phyloP scores from a whole-genome alignment of 2,329 filamentous ascomycete species.

The Diaporthe velutina region DNA sequence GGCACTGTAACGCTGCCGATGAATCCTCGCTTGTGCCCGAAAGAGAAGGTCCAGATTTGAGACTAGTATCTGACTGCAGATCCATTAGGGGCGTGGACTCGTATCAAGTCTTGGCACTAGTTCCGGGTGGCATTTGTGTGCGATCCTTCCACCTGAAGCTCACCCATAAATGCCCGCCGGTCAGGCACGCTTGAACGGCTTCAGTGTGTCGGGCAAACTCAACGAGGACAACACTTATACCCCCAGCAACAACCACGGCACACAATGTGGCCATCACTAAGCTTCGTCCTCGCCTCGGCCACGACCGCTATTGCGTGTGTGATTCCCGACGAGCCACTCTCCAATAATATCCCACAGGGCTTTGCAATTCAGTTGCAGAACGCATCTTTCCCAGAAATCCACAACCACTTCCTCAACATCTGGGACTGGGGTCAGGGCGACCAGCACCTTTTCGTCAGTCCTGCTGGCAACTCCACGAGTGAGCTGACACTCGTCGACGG shows the following conservation, averaged over 20 bases:
- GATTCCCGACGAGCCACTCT: slow-evolving; percentile 46
- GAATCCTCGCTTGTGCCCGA: neutral
- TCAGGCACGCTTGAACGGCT: neutral
- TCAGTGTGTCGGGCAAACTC: neutral
- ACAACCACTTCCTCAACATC: slow-evolving; percentile 53
- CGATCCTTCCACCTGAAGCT: slow-evolving; percentile 8
- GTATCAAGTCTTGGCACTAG: slow-evolving; percentile 17
- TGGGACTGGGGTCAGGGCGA: slow-evolving; percentile 55
- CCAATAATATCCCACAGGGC: slow-evolving; percentile 50
- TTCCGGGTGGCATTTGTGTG: slow-evolving; percentile 1
- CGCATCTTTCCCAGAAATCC: slow-evolving; percentile 50
- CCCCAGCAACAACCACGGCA: neutral
- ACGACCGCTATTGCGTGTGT: slow-evolving; percentile 45
- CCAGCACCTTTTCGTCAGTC: slow-evolving; percentile 54
- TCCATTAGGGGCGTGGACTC: slow-evolving; percentile 24
- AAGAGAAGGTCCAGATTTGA: slow-evolving; percentile 24
- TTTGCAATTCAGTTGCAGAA: slow-evolving; percentile 55
- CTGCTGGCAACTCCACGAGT: slow-evolving; percentile 52
- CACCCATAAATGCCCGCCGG: neutral
- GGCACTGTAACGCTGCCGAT: neutral
- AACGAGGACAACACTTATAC: too few species aligned
- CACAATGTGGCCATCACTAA: neutral
- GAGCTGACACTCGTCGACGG: slow-evolving; percentile 55
- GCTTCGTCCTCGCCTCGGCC: neutral
- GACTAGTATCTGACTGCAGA: slow-evolving; percentile 29